Evolutionary conservation across 441 rosid species (phyloP), one percentile per base, ranked within the genome.

Genomic region (Hura crepitans): DNA sequence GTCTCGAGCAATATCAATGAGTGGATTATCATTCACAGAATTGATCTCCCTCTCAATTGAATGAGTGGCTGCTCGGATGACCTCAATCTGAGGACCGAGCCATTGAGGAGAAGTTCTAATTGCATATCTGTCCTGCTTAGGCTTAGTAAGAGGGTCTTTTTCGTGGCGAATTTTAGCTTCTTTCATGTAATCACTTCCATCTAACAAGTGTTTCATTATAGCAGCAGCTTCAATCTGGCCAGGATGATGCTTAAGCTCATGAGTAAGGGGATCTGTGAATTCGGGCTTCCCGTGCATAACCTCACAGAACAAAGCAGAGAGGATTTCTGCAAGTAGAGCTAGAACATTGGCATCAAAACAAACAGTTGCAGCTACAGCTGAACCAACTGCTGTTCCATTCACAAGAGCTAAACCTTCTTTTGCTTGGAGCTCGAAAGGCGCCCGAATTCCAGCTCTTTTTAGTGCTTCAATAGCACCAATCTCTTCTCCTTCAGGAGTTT

Each of bases 231-330:
- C 82, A 28, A 79, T 81, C 67, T 81, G 81, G 39, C 82, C 82
- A 5, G 85, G 82, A 72, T 81, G 85, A 72, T 81, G 82, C 75
- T 79, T 81, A 31, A 81, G 82, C 31, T 76, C 66, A 69, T 78
- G 82, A 64, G 82, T 81, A 10, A 81, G 65, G 6, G 79, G 82
- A 43, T 76, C 84, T 0, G 78, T 69, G 61, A 50, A 79, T 57
- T 76, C 82, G 0, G 87, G 81, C 69, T 85, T 86, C 0, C 91
- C 89, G n/a, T 81, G 84, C 91, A 86, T 86, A 42, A 75, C 89
- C 69, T 83, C 90, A 0, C 86, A 85, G 79, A 85, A 86, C 47
- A 87, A 56, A 30, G 87, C 89, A 0, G 91, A 87, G 1, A 87
- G 72, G 62, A 80, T 68, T 73, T 83, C 87, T 0, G 91, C 79